A percentile compares a stretch with the other conserved stretches of the same genome.
phyloP scores from a whole-genome alignment of 202 grass and related monocot genomes.

The Setaria viridis region DNA sequence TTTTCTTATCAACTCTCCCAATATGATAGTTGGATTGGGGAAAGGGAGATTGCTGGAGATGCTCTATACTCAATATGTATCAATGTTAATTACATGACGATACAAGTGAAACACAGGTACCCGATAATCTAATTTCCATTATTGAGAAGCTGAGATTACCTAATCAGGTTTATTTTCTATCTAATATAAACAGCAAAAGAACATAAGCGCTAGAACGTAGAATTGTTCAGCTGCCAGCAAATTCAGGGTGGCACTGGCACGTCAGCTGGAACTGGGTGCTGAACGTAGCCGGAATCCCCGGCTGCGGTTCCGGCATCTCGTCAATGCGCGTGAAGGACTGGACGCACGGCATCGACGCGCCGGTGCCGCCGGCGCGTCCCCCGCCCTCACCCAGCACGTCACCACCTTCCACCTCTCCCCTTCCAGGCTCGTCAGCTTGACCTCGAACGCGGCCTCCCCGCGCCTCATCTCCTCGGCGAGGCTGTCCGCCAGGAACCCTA shows the following conservation, averaged over 20 bases:
- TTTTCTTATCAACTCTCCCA: too few relatives aligned
- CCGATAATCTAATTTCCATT: too few relatives aligned
- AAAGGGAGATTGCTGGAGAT: too few relatives aligned
- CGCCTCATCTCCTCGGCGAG: conserved; percentile 15
- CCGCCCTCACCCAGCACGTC: neutral
- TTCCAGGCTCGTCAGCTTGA: neutral
- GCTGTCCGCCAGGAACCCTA: conserved; percentile 3
- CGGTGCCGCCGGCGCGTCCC: neutral
- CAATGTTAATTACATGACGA: too few relatives aligned
- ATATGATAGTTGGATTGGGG: too few relatives aligned
- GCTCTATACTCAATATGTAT: too few relatives aligned
- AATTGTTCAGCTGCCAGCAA: too few relatives aligned
- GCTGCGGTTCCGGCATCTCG: neutral
- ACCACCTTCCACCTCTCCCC: neutral
- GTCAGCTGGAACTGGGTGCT: neutral
- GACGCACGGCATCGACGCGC: neutral
- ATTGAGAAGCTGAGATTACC: too few relatives aligned
- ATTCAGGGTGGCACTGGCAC: neutral
- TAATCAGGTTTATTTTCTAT: too few relatives aligned
- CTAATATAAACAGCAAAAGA: too few relatives aligned
- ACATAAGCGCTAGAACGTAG: too few relatives aligned
- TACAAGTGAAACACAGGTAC: too few relatives aligned
- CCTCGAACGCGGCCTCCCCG: conserved; percentile 21
- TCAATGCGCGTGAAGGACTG: neutral
- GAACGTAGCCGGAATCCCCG: neutral